Base-by-base conservation (phyloP, 202 grass and related monocot genomes). In the Digitaria exilis region DNA sequence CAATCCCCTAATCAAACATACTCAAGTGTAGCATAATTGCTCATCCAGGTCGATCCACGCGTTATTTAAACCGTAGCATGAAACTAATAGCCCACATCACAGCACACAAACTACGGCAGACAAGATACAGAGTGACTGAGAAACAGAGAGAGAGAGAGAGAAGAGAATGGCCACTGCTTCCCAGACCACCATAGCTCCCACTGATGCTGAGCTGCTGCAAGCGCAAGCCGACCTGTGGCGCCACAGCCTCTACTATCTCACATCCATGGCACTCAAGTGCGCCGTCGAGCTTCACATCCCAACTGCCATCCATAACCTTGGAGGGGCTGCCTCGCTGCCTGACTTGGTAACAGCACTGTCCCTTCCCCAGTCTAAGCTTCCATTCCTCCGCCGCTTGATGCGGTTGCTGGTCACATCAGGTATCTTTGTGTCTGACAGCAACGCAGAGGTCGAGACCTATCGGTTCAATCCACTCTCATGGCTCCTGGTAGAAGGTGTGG, bases 191-290 rank as follows among this genome's bases (percentile, higher is more conserved):
- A 8, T 35, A 21, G 60, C 24, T 24, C 61, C 45, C 19, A 66
- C 44, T 49, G 46, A 49, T 49, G 46, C 46, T 49, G 46, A 49
- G 46, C 46, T 49, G 46, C 46, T 49, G 46, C 46, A 70, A 14
- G 67, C 67, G 1, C 68, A 82, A 41, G 35, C 80, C 2, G 80
- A 82, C 19, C 68, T 82, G 8, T 81, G 65, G 66, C 66, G 79
- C 37, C 65, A 69, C 37, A 69, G 64, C 65, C 65, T 69, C 21
- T 43, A 44, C 37, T 69, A 69, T 39, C n/a, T 43, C 5, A 69
- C 37, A 2, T 69, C 65, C 21, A 25, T 44, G 37, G 65, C 37
- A 11, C 37, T 69, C 65, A 69, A 69, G n/a, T 69, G 65, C 17
- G 37, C 65, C 12, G 50, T 54, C 50, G 19, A 54, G 50, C 50